phyloP scores from a whole-genome alignment of 2,329 filamentous ascomycete species.

The Aspergillus novoparasiticus region DNA sequence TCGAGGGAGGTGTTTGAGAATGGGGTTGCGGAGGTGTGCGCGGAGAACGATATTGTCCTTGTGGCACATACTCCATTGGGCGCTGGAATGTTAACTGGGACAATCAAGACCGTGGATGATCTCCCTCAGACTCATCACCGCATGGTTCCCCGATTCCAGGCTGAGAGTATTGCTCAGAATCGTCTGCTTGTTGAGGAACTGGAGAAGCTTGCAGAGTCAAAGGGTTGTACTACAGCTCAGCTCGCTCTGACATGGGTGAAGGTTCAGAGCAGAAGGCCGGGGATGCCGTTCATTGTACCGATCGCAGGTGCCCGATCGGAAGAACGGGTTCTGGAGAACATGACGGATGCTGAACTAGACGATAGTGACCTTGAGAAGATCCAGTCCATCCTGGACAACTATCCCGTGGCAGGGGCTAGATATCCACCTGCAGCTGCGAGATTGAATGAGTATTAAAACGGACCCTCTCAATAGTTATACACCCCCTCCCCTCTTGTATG shows the following conservation, averaged over 20 bases:
- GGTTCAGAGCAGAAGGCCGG: conserved; percentile 53
- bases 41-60: conserved; percentile 67
- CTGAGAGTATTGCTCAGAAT: conserved; percentile 66
- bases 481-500: too few species aligned
- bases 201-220: conserved; percentile 61
- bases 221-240: conserved; percentile 64
- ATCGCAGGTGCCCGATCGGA: conserved; percentile 14
- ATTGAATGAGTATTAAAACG: background rate
- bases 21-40: conserved; percentile 57
- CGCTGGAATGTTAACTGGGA: conserved; percentile 58
- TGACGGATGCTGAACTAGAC: background rate
- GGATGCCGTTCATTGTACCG: conserved; percentile 50
- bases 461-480: too few species aligned
- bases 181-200: conserved; percentile 62
- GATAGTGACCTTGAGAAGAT: background rate
- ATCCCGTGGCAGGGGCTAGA: background rate
- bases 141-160: conserved; percentile 60
- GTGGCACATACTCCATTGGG: conserved; percentile 75
- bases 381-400: background rate
- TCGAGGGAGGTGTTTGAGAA: conserved; percentile 52
- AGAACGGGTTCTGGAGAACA: background rate
- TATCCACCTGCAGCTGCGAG: background rate
- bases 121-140: conserved; percentile 52
- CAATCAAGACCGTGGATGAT: conserved; percentile 56
- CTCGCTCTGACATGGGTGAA: conserved; percentile 67